Evolutionary conservation across 1,284 basidiomycete genomes (phyloP).

Genomic region (Peniophora sp.): DNA sequence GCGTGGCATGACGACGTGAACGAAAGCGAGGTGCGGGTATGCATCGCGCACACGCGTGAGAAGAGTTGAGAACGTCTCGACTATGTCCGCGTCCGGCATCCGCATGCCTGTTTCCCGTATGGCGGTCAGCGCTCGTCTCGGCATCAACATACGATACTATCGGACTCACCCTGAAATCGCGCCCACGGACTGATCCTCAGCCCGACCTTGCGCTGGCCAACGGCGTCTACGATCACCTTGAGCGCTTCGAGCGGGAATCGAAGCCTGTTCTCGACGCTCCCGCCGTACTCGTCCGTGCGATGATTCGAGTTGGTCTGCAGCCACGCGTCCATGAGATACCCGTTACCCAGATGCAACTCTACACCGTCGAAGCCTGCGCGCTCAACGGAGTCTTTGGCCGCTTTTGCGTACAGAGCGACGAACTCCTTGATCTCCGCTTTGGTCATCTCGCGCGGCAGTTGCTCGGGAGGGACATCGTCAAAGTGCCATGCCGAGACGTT

Average conservation of each 20-base stretch:
- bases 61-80: constrained; percentile 33
- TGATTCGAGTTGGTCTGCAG: constrained; percentile 23
- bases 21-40: constrained; percentile 44
- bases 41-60: constrained; percentile 19
- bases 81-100: constrained; percentile 29
- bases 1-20: constrained; percentile 48
- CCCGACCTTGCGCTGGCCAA: constrained; percentile 32
- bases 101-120: constrained; percentile 10
- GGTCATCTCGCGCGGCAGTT: constrained; percentile 17
- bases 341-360: constrained; percentile 26
- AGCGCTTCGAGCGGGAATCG: constrained; percentile 40
- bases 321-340: constrained; percentile 17
- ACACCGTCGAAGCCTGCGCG: constrained; percentile 40
- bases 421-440: constrained; percentile 34
- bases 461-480: constrained; percentile 15
- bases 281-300: constrained; percentile 32
- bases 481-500: constrained; percentile 35
- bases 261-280: constrained; percentile 25
- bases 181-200: constrained; percentile 29
- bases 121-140: too few species aligned
- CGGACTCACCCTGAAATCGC: constrained; percentile 2
- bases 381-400: constrained; percentile 31
- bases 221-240: constrained; percentile 26
- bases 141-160: too few species aligned
- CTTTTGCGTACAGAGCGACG: constrained; percentile 25